Percentiles rank a stretch among this genome's conserved stretches.
phyloP scores from a whole-genome alignment of 306 rosid genomes.

The Dalbergia cultrata region DNA sequence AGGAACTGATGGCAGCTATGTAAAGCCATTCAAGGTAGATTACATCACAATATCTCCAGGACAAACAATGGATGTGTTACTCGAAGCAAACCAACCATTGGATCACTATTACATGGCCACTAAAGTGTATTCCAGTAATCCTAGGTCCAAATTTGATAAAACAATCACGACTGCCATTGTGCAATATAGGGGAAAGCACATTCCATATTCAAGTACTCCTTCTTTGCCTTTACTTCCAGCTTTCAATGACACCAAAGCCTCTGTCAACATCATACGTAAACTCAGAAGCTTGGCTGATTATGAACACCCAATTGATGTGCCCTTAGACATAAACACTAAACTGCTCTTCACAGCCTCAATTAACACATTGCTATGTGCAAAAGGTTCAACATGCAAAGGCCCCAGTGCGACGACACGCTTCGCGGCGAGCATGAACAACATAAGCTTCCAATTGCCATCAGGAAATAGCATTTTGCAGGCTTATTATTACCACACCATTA shows the following conservation, averaged over 20 bases:
- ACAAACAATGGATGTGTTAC: conserved; percentile 64
- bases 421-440: conserved; percentile 69
- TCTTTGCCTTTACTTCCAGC: conserved; percentile 57
- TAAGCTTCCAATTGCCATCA: conserved; percentile 54
- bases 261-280: conserved; percentile 43
- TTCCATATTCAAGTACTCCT: conserved; percentile 38
- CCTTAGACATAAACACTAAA: conserved; percentile 39
- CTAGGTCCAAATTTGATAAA: conserved; percentile 24
- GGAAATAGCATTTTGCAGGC: conserved; percentile 51
- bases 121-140: conserved; percentile 48
- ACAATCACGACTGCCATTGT: conserved; percentile 64
- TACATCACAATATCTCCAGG: conserved; percentile 66
- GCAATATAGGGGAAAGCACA: conserved; percentile 30
- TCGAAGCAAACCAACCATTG: conserved; percentile 54
- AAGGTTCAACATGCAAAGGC: conserved; percentile 44
- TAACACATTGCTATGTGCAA: conserved; percentile 54
- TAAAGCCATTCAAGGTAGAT: conserved; percentile 57
- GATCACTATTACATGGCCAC: conserved; percentile 71
- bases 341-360: conserved; percentile 54
- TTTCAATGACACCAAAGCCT: conserved; percentile 54
- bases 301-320: conserved; percentile 55
- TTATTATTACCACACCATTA: conserved; percentile 50
- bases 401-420: conserved; percentile 38
- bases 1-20: conserved; percentile 67
- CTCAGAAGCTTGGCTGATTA: conserved; percentile 54